Percentiles rank a stretch among this genome's conserved stretches.
phyloP scores from a whole-genome alignment of 768 basidiomycete genomes.

The Leccinum disarticulatum region DNA sequence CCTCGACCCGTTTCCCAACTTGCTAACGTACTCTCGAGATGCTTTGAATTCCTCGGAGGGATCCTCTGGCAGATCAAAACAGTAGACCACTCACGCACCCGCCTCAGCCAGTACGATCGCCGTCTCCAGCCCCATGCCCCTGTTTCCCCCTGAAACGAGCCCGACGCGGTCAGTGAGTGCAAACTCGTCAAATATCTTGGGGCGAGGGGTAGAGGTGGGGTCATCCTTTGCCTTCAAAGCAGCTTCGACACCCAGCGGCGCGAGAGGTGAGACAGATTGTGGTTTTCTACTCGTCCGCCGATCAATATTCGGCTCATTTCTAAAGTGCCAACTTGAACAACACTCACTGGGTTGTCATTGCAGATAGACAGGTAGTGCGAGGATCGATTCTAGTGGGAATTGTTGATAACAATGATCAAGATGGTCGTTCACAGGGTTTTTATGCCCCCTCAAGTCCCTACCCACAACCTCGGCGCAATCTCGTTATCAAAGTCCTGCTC shows the following conservation, averaged over 20 bases:
- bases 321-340: not conserved
- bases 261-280: constrained; percentile 53
- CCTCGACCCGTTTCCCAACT: constrained; percentile 42
- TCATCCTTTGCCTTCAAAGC: constrained; percentile 47
- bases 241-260: constrained; percentile 61
- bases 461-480: not conserved
- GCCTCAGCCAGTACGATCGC: constrained; percentile 71
- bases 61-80: constrained; percentile 56
- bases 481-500: not conserved
- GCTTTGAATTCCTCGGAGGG: constrained; percentile 60
- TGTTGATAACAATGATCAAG: constrained; percentile 1
- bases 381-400: not conserved
- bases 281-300: constrained; percentile 12
- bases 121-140: constrained; percentile 80
- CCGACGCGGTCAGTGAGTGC: constrained; percentile 56
- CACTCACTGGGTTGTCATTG: constrained; percentile 18
- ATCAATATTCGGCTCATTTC: not conserved
- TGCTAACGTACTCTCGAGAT: constrained; percentile 51
- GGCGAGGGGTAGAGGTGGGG: constrained; percentile 32
- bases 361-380: not conserved
- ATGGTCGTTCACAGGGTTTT: not conserved
- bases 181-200: constrained; percentile 61
- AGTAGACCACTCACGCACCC: constrained; percentile 68
- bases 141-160: constrained; percentile 62
- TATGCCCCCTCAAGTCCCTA: not conserved